Conservation (phyloP, 352 stramenopile genomes). For the Pythium guiyangense region DNA sequence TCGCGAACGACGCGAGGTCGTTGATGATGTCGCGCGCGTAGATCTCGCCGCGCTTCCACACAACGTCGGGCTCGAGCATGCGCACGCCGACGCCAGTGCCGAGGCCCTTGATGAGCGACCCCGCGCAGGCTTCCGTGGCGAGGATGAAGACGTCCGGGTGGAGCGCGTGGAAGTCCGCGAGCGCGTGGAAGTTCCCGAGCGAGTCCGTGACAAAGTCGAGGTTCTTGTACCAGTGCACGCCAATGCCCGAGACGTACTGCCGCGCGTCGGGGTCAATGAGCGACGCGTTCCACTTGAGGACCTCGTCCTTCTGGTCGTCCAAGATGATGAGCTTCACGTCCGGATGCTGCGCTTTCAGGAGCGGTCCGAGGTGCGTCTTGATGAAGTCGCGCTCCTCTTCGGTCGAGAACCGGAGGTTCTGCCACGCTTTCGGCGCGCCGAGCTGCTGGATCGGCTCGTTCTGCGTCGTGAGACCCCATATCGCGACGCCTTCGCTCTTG, state of each 20-base stretch:
- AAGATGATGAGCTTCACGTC: constrained; percentile 81
- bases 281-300: constrained; percentile 39
- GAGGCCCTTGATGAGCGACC: constrained; percentile 45
- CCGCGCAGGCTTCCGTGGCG: constrained; percentile 74
- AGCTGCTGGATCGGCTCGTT: constrained; percentile 70
- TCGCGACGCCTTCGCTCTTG: constrained; percentile 54
- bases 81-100: constrained; percentile 46
- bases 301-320: constrained; percentile 82
- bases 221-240: constrained; percentile 87
- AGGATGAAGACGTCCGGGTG: constrained; percentile 80
- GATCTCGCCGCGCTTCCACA: constrained; percentile 73
- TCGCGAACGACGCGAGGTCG: no score
- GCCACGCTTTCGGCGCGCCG: constrained; percentile 35
- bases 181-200: constrained; percentile 47
- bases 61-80: constrained; percentile 28
- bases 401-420: constrained; percentile 43
- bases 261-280: constrained; percentile 41
- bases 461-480: no score
- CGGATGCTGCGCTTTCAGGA: no score
- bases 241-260: constrained; percentile 77
- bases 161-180: constrained; percentile 39
- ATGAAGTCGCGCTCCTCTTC: constrained; percentile 75
- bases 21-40: no score
- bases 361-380: constrained; percentile 67
- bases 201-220: constrained; percentile 43